A percentile compares a stretch with the other conserved stretches of the same genome.
Evolutionary conservation across 1,139 yeast species (phyloP).

Genomic region (Pichia sorboxylosa): DNA sequence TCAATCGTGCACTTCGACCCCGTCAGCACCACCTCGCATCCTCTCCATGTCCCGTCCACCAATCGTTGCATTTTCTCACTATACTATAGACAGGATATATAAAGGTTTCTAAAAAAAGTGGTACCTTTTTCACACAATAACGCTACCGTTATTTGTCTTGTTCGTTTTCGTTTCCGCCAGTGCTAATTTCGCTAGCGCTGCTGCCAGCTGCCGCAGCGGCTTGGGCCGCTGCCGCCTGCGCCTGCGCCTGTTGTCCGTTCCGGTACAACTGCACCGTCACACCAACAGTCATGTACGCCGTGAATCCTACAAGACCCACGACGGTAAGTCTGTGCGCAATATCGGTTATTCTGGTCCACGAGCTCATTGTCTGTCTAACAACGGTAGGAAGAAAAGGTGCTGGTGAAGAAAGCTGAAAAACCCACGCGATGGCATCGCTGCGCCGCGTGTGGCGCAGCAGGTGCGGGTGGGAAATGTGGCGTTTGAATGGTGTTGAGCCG

Average conservation of each 20-base stretch:
- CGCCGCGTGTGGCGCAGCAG: too few relatives aligned
- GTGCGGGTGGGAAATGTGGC: too few relatives aligned
- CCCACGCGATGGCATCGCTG: too few relatives aligned
- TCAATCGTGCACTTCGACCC: too few relatives aligned
- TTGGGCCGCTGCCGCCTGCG: slow-evolving; percentile 27
- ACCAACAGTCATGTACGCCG: slow-evolving; percentile 49
- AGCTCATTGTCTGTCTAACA: slow-evolving; percentile 12
- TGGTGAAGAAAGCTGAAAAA: too few relatives aligned
- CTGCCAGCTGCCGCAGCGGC: slow-evolving; percentile 19
- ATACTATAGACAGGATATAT: background rate
- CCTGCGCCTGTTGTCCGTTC: slow-evolving; percentile 40
- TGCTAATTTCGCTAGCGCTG: slow-evolving; percentile 12
- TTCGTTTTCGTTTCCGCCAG: slow-evolving; percentile 4
- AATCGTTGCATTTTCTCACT: background rate
- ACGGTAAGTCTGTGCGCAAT: slow-evolving; percentile 76
- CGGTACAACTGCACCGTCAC: slow-evolving; percentile 51
- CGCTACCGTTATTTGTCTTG: background rate
- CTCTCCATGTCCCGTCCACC: too few relatives aligned
- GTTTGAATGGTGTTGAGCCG: too few relatives aligned
- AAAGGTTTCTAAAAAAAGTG: background rate
- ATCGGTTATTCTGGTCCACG: slow-evolving; percentile 67
- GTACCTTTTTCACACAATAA: background rate
- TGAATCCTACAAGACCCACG: slow-evolving; percentile 62
- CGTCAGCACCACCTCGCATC: too few relatives aligned
- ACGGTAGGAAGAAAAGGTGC: too few relatives aligned